phyloP scores from a whole-genome alignment of 352 stramenopile species.

The Pythium rhizo-oryzae region DNA sequence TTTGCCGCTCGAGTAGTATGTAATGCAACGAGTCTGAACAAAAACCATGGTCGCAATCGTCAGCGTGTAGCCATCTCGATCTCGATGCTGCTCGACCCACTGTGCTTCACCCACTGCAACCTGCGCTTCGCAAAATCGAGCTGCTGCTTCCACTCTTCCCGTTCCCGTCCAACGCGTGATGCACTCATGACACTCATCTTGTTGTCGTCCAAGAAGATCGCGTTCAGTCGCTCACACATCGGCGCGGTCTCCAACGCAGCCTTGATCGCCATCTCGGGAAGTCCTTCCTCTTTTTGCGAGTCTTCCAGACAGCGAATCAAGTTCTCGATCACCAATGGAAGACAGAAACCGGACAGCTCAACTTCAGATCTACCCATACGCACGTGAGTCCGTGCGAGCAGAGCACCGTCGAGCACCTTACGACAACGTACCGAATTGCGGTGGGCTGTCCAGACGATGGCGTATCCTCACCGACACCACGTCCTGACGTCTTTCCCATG shows the following conservation, averaged over 20 bases:
- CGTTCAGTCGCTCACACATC: slow-evolving; percentile 62
- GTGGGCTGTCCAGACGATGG: neutral
- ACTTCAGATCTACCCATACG: slow-evolving; percentile 22
- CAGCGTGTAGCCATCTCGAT: slow-evolving; percentile 28
- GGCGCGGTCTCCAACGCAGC: slow-evolving; percentile 24
- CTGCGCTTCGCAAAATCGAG: slow-evolving; percentile 70
- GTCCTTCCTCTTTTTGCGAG: slow-evolving; percentile 28
- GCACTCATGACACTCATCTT: slow-evolving; percentile 14
- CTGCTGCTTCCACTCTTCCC: slow-evolving; percentile 46
- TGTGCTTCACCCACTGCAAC: slow-evolving; percentile 24
- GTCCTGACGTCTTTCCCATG: slow-evolving; percentile 29
- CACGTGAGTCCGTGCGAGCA: neutral
- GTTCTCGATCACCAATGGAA: slow-evolving; percentile 37
- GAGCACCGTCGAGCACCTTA: neutral
- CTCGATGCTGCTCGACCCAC: neutral
- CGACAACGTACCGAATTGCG: slow-evolving; percentile 23
- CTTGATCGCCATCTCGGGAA: slow-evolving; percentile 9
- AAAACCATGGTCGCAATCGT: neutral
- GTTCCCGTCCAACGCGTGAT: slow-evolving; percentile 20
- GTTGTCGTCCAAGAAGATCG: slow-evolving; percentile 42
- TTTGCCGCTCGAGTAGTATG: neutral
- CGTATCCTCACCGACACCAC: slow-evolving; percentile 14
- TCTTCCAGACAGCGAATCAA: slow-evolving; percentile 46
- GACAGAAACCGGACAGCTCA: slow-evolving; percentile 64
- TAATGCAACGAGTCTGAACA: neutral